phyloP scores from a whole-genome alignment of 768 basidiomycete genomes.

The Trametes maxima region DNA sequence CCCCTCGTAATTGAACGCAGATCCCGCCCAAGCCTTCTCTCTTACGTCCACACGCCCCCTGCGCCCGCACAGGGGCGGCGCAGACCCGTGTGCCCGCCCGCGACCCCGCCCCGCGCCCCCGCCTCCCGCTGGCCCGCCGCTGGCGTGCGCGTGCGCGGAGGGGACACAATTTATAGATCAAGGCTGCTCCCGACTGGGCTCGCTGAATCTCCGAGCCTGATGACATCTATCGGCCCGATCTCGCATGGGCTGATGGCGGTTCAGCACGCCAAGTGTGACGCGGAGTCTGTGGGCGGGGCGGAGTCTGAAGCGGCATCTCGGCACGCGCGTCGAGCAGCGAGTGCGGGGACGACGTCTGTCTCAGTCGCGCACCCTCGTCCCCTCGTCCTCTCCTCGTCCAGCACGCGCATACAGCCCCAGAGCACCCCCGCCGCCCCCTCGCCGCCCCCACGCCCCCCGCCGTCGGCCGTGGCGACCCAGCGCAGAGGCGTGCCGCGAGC shows the following conservation, averaged over 20 bases:
- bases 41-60: neutral
- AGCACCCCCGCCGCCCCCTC: neutral
- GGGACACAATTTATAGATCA: conserved; percentile 10
- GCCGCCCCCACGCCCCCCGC: neutral
- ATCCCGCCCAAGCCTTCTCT: conserved; percentile 1
- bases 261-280: conserved; percentile 6
- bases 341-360: conserved; percentile 5
- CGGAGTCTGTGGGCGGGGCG: conserved; percentile 15
- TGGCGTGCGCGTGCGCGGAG: neutral
- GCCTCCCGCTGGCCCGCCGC: neutral
- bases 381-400: conserved; percentile 1
- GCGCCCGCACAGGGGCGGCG: no score
- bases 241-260: conserved; percentile 17
- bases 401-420: neutral
- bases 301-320: conserved; percentile 22
- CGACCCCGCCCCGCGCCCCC: neutral
- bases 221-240: conserved; percentile 22
- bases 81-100: no score
- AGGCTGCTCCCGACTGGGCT: conserved; percentile 1
- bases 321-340: conserved; percentile 10
- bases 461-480: neutral
- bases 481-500: neutral
- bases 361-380: neutral
- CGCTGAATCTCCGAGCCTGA: conserved; percentile 16
- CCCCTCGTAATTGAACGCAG: conserved; percentile 4